A percentile compares a stretch with the other conserved stretches of the same genome.
These are phyloP conservation scores for Flueggea neowawraea DNA, from an alignment of 441 rosid genomes.

Conservation along the genomic window DNA sequence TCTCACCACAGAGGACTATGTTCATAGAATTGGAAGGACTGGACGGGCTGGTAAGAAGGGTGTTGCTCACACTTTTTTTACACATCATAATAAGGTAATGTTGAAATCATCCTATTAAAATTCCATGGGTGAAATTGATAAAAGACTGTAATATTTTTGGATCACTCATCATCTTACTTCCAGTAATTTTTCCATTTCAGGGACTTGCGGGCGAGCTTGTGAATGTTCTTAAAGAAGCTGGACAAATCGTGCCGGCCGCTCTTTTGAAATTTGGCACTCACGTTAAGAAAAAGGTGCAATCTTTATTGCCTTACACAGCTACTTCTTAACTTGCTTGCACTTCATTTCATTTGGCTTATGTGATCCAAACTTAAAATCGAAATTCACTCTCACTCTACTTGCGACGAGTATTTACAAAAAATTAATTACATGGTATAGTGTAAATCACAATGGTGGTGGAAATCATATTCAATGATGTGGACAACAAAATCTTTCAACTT, in stretches of 20 bases:
- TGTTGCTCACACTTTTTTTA: slow-evolving; percentile 96
- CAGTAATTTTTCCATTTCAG: slow-evolving; percentile 25
- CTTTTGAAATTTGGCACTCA: slow-evolving; percentile 94
- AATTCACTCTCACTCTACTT: no score
- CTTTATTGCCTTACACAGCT: not conserved
- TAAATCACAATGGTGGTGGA: slow-evolving; percentile 5
- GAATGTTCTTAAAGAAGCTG: slow-evolving; percentile 91
- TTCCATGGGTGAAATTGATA: no score
- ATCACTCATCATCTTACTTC: no score
- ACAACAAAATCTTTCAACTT: no score
- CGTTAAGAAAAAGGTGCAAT: slow-evolving; percentile 87
- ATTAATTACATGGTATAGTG: no score
- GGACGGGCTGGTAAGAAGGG: slow-evolving; percentile 99
- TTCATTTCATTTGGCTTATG: no score
- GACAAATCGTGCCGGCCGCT: slow-evolving; percentile 78
- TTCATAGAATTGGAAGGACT: slow-evolving; percentile 93
- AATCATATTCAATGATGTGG: no score
- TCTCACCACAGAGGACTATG: slow-evolving; percentile 89
- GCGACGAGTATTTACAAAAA: no score
- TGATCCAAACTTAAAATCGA: no score
- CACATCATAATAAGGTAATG: slow-evolving; percentile 74
- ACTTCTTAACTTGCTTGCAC: slow-evolving; percentile 2
- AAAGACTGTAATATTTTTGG: no score
- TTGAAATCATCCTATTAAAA: no score
- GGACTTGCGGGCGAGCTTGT: slow-evolving; percentile 95